Base-by-base conservation (phyloP, 495 filamentous ascomycete species). In the Alectoria sarmentosa region DNA sequence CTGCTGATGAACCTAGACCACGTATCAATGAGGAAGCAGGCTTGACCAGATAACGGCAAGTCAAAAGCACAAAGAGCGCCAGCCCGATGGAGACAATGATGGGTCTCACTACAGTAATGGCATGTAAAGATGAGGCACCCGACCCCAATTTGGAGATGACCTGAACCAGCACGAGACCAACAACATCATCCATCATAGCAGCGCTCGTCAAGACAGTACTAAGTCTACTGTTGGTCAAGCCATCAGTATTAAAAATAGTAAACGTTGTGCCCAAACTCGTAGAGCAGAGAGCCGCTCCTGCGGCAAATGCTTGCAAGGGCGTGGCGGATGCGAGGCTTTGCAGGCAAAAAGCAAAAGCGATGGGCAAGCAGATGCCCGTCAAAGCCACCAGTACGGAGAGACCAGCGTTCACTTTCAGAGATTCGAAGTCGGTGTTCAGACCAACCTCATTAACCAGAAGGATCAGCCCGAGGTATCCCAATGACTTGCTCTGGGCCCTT, bases 151-250 rank as follows among this genome's bases (percentile, higher is more conserved):
- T 82, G 2, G 81, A 77, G 30, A 85, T 81, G 38, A 90, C 78
- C 67, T 90, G 84, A 26, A 91, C 85, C 82, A 93, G 88, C 2
- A 94, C 82, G n/a, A 94, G 74, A 0, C 90, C 90, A 21, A 89
- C 80, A 2, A 94, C 88, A 76, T 93, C 90, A 73, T 94, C 90
- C 69, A 96, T 80, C 81, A 94, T 88, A 26, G 89, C 91, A 5
- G 88, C 89, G 62, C 83, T 85, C 14, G 81, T 80, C 1, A 91
- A 80, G 0, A 94, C 86, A 0, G 82, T 81, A 0, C 90, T 90
- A 3, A 92, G 73, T 5, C 88, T 79, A 3, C 86, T 90, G 5
- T 77, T 72, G 28, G 78, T 76, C 17, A 88, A 75, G 11, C 76
- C 79, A 1, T 79, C 82, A 44, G 84, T 82, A 17, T 76, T 76